phyloP scores from a whole-genome alignment of 78 protist species.

The Dictyostelium brefeldianum region DNA sequence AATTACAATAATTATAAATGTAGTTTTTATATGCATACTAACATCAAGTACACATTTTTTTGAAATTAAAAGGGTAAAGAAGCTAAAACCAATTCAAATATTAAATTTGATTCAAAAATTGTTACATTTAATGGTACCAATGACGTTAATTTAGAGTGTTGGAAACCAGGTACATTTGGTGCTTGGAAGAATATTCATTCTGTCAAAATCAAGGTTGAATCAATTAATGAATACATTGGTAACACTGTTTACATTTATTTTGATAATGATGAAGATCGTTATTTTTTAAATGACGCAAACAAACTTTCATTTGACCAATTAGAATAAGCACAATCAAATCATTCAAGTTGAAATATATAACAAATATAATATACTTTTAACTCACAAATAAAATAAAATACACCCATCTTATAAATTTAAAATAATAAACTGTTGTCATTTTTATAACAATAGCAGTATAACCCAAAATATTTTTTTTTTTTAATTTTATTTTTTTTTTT shows the following conservation, averaged over 20 bases:
- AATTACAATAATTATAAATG: too few relatives aligned
- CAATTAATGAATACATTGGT: not conserved
- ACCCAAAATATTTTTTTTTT: too few relatives aligned
- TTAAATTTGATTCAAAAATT: not conserved
- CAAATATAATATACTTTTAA: too few relatives aligned
- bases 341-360: too few relatives aligned
- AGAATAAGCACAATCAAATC: too few relatives aligned
- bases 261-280: not conserved
- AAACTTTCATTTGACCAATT: not conserved
- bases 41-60: too few relatives aligned
- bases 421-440: too few relatives aligned
- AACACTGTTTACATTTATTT: not conserved
- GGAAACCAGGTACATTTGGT: not conserved
- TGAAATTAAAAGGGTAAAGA: not conserved
- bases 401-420: too few relatives aligned
- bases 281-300: not conserved
- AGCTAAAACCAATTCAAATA: not conserved
- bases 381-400: too few relatives aligned
- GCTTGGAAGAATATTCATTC: not conserved
- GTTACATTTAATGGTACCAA: not conserved
- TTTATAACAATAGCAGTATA: too few relatives aligned
- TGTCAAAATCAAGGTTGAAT: not conserved
- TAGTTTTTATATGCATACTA: too few relatives aligned
- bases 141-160: not conserved
- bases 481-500: too few relatives aligned